These are phyloP conservation scores for Zopfia rhizophila DNA, from an alignment of 2,329 filamentous ascomycete genomes.

Conservation along the genomic window DNA sequence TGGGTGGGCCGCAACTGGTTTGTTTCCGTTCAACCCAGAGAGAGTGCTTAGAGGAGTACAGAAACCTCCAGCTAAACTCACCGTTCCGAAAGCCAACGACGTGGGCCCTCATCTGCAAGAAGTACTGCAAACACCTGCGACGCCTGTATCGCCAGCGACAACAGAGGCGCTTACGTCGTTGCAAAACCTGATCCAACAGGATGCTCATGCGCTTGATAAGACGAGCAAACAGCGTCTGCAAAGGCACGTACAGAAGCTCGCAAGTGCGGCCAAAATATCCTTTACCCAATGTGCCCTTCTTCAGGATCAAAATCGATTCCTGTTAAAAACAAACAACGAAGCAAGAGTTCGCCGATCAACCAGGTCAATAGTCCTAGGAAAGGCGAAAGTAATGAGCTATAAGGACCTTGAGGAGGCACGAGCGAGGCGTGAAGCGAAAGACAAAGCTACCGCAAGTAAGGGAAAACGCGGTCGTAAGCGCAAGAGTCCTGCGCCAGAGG, in stretches of 20 bases:
- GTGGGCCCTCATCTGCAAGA: conserved; percentile 22
- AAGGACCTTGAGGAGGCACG: conserved; percentile 26
- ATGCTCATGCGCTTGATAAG: conserved; percentile 19
- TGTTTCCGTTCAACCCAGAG: conserved; percentile 40
- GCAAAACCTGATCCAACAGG: conserved; percentile 21
- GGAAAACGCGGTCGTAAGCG: conserved; percentile 6
- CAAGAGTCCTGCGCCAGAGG: conserved; percentile 7
- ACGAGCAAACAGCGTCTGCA: conserved; percentile 13
- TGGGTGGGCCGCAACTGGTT: conserved; percentile 32
- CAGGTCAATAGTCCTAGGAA: conserved; percentile 32
- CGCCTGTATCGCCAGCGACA: conserved; percentile 11
- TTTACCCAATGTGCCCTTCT: conserved; percentile 34
- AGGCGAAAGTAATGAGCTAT: conserved; percentile 34
- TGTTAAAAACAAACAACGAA: conserved; percentile 39
- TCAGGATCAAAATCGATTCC: conserved; percentile 38
- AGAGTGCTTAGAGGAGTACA: conserved; percentile 38
- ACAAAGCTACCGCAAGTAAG: conserved; percentile 1
- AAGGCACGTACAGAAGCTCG: conserved; percentile 22
- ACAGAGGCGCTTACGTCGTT: conserved; percentile 19
- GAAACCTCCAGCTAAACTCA: conserved; percentile 28
- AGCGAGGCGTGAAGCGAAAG: conserved; percentile 20
- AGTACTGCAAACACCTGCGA: conserved; percentile 32
- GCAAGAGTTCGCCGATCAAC: conserved; percentile 35
- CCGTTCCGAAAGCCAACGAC: conserved; percentile 23
- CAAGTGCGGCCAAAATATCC: conserved; percentile 33